Percentiles rank a stretch among this genome's conserved stretches.
Conservation (phyloP, 2,329 filamentous ascomycete genomes). For the Aplosporella prunicola region DNA sequence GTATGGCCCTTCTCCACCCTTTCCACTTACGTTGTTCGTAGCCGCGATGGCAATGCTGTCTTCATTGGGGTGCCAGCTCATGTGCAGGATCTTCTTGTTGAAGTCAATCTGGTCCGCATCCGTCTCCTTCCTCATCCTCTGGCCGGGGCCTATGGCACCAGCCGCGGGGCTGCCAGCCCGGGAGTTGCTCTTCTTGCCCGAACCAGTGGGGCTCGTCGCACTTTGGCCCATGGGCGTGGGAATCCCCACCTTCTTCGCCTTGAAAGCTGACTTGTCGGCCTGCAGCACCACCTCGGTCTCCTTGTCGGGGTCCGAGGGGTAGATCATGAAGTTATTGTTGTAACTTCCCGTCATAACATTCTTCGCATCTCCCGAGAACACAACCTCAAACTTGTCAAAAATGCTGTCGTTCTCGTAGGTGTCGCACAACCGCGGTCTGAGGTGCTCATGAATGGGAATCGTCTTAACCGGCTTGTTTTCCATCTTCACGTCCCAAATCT, state of each 20-base stretch:
- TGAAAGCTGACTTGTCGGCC: slow-evolving; percentile 98
- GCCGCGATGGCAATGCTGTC: slow-evolving; percentile 99
- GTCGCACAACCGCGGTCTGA: slow-evolving; percentile 87
- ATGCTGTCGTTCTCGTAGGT: slow-evolving; percentile 99
- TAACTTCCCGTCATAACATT: slow-evolving; percentile 99
- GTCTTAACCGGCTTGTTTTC: slow-evolving; percentile 95
- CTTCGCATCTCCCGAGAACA: slow-evolving; percentile 95
- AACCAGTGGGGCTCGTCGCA: slow-evolving; percentile 60
- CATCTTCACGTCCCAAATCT: slow-evolving; percentile 99
- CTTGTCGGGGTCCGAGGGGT: slow-evolving; percentile 89
- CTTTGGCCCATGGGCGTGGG: slow-evolving; percentile 80
- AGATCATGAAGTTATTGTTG: slow-evolving; percentile 99
- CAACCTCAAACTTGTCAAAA: slow-evolving; percentile 99
- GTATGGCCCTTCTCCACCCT: no score
- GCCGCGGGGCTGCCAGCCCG: slow-evolving; percentile 80
- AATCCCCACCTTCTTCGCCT: slow-evolving; percentile 98
- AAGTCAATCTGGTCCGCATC: slow-evolving; percentile 99
- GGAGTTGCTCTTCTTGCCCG: slow-evolving; percentile 78
- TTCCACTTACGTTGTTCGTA: slow-evolving; percentile 88
- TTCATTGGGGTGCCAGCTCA: slow-evolving; percentile 99
- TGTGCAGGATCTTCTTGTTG: slow-evolving; percentile 99
- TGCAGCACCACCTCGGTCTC: slow-evolving; percentile 96
- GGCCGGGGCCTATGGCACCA: slow-evolving; percentile 61
- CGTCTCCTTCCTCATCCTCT: slow-evolving; percentile 97
- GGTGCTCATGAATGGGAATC: slow-evolving; percentile 95